Base-by-base conservation (phyloP, 371 early-diverging fungal species). In the Mucor plumbeus region DNA sequence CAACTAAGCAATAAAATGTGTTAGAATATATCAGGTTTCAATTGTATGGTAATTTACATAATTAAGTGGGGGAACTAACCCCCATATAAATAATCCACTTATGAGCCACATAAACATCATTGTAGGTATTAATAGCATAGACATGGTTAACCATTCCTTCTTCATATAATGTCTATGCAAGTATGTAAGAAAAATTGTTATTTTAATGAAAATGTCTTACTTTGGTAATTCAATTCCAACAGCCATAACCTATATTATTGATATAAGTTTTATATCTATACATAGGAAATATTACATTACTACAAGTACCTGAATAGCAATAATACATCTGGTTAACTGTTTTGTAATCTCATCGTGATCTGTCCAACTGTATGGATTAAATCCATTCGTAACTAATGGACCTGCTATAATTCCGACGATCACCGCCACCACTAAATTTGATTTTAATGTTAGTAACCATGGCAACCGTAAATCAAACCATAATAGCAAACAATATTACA, bases 31-130 rank as follows among this genome's bases (percentile, higher is more conserved):
- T 26, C 26, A 26, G 3, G 3, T 26, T 26, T 26, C 3, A 26
- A 26, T 26, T 26, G 3, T 26, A 26, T 26, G 26, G 3, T 26
- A 26, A 26, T 26, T 72, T 83, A 90, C 91, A 76, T 86, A 91
- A 44, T 81, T 68, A 10, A 94, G 36, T 13, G 86, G 79, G 7
- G 92, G 84, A 44, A 94, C 75, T 21, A 90, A 61, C 43, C 72
- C 76, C 80, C 89, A 90, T 47, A 96, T 85, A 39, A 91, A 77
- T 0, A 88, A 66, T 4, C 92, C 91, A 14, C 92, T 88, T 0
- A 93, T 78, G 38, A 94, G 61, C 94, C 96, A 99, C 94, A 94
- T 96, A 40, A 85, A 74, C 5, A 89, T 44, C 95, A 96, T 95
- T 63, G 94, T 81, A 2, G 97, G 97, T 10, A 91, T 75, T 47